Evolutionary conservation across 2,329 filamentous ascomycete species (phyloP).

Genomic region (Exophiala sp.): DNA sequence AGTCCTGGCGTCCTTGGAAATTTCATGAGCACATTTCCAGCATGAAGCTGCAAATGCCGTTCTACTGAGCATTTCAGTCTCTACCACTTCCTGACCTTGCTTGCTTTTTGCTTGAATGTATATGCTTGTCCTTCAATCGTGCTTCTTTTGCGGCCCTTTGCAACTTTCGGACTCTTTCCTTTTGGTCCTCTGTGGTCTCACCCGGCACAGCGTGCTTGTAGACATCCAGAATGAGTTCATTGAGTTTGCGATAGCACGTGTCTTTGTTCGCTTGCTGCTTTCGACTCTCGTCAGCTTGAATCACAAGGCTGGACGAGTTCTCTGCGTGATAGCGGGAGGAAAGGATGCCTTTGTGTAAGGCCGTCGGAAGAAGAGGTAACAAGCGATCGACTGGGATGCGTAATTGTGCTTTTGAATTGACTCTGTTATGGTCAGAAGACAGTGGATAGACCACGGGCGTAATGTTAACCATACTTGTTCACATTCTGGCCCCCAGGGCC

Average conservation of each 20-base stretch:
- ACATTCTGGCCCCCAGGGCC: slow-evolving; percentile 67
- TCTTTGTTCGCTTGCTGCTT: slow-evolving; percentile 60
- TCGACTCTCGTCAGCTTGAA: slow-evolving; percentile 61
- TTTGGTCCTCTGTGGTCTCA: slow-evolving; percentile 58
- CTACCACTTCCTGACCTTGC: slow-evolving; percentile 28
- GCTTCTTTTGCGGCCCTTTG: slow-evolving; percentile 57
- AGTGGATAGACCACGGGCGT: background rate
- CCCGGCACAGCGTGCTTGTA: slow-evolving; percentile 54
- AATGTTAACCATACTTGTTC: slow-evolving; percentile 55
- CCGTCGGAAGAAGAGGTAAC: slow-evolving; percentile 51
- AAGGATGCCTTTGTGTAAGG: slow-evolving; percentile 52
- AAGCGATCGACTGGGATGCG: slow-evolving; percentile 53
- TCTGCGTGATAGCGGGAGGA: slow-evolving; percentile 55
- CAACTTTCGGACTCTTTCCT: slow-evolving; percentile 53
- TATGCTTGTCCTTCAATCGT: slow-evolving; percentile 57
- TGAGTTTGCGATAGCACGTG: slow-evolving; percentile 57
- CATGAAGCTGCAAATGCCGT: background rate
- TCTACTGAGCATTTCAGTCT: slow-evolving; percentile 15
- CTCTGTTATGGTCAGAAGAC: slow-evolving; percentile 41
- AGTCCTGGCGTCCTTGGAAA: slow-evolving; percentile 12
- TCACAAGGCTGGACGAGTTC: slow-evolving; percentile 53
- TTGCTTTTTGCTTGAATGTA: slow-evolving; percentile 60
- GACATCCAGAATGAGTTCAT: slow-evolving; percentile 51
- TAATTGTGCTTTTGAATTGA: slow-evolving; percentile 65
- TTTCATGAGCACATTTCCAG: background rate